phyloP scores from a whole-genome alignment of 2,329 filamentous ascomycete species.

The Ophiostoma triangulosporum region DNA sequence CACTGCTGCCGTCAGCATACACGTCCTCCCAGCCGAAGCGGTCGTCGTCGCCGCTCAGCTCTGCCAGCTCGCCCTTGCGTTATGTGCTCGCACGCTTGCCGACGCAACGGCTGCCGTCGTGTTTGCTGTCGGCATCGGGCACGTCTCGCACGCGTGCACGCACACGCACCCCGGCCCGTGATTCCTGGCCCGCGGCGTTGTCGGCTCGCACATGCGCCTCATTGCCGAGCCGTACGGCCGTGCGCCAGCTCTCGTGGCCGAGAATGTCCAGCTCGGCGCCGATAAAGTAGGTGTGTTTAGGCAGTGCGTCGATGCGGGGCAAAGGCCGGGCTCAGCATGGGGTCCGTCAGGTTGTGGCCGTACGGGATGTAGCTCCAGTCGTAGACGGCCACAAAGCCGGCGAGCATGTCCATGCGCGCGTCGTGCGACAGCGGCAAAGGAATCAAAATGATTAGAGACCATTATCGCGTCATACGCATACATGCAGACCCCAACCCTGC shows the following conservation, averaged over 20 bases:
- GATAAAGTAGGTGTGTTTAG: constrained; percentile 28
- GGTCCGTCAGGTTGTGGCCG: constrained; percentile 24
- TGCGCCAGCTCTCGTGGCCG: constrained; percentile 27
- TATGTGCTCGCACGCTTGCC: constrained; percentile 14
- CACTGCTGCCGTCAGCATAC: constrained; percentile 14
- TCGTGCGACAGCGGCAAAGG: constrained; percentile 18
- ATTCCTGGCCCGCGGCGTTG: constrained; percentile 1
- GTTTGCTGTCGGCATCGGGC: constrained; percentile 12
- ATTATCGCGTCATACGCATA: too few species aligned
- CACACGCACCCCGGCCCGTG: background rate
- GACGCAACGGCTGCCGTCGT: constrained; percentile 8
- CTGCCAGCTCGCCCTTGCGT: constrained; percentile 16
- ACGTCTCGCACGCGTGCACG: background rate
- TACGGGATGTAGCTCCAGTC: constrained; percentile 28
- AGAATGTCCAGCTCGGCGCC: constrained; percentile 32
- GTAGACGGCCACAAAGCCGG: constrained; percentile 20
- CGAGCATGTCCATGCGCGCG: constrained; percentile 18
- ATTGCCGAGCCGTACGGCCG: constrained; percentile 24
- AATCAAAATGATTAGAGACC: too few species aligned
- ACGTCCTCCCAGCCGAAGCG: constrained; percentile 22
- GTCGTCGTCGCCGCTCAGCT: constrained; percentile 17
- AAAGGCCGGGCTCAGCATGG: constrained; percentile 27
- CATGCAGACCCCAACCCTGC: too few species aligned
- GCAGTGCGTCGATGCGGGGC: constrained; percentile 23
- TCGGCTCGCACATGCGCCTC: constrained; percentile 14